These are phyloP conservation scores for Colletotrichum sp. DNA, from an alignment of 2,329 filamentous ascomycete genomes.

Conservation along the genomic window DNA sequence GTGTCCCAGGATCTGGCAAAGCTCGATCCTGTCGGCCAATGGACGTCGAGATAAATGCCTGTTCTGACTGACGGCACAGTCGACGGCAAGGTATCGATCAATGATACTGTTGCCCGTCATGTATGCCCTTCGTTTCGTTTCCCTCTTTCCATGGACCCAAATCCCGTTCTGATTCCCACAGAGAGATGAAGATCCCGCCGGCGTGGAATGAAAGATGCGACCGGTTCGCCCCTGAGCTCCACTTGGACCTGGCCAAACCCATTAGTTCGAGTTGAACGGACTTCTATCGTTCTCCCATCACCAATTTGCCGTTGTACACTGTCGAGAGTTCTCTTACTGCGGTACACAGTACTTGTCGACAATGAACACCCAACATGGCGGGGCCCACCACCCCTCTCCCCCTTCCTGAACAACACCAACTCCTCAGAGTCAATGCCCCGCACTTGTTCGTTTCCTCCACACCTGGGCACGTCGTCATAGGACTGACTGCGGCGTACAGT, in stretches of 20 bases:
- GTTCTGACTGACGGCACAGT: not conserved
- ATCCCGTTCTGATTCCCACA: not conserved
- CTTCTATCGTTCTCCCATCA: not conserved
- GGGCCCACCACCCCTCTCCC: slow-evolving; percentile 4
- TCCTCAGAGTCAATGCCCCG: slow-evolving; percentile 8
- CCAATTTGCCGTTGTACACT: not conserved
- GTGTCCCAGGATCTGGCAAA: not conserved
- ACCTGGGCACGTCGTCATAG: slow-evolving; percentile 20
- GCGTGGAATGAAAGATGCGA: not conserved
- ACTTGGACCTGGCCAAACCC: not conserved
- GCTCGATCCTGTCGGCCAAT: not conserved
- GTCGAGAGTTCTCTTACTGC: not conserved
- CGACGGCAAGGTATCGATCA: not conserved
- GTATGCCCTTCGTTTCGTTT: not conserved
- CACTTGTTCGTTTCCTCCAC: slow-evolving; percentile 19
- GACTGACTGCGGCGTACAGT: not conserved
- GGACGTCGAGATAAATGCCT: not conserved
- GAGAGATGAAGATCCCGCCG: not conserved
- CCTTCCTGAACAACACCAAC: slow-evolving; percentile 8
- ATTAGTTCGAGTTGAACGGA: not conserved
- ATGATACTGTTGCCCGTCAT: not conserved
- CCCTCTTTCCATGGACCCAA: not conserved
- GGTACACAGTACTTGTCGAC: slow-evolving; percentile 15
- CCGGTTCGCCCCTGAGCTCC: not conserved
- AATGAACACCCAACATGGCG: not conserved